These are phyloP conservation scores for Skeletonema potamos DNA, from an alignment of 108 stramenopile genomes.

Conservation along the genomic window DNA sequence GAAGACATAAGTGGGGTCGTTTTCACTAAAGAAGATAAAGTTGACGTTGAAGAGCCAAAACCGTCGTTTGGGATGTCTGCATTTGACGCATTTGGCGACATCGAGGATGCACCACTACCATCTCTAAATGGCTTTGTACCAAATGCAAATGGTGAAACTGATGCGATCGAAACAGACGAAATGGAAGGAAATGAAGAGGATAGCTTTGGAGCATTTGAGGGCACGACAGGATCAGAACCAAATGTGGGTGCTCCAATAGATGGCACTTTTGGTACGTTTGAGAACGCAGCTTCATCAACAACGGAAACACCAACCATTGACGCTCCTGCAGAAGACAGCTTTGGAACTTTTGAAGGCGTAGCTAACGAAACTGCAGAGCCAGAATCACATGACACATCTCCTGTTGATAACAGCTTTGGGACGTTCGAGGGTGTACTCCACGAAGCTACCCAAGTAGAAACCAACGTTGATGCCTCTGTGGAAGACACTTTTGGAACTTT, in stretches of 20 bases:
- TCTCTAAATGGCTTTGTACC: conserved; percentile 14
- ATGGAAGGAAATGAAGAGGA: conserved; percentile 11
- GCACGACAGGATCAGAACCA: conserved; percentile 23
- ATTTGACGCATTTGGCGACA: conserved; percentile 15
- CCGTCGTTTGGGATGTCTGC: conserved; percentile 2
- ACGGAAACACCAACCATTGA: conserved; percentile 10
- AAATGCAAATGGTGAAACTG: conserved; percentile 5
- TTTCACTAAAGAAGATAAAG: background rate
- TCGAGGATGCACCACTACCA: conserved; percentile 38
- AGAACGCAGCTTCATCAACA: conserved; percentile 41
- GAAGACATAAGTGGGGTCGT: background rate
- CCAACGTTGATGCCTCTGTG: background rate
- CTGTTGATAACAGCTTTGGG: conserved; percentile 14
- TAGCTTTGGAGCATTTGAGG: conserved; percentile 28
- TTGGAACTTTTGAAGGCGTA: conserved; percentile 38
- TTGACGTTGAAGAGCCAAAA: background rate
- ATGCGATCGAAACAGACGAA: conserved; percentile 4
- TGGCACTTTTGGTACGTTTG: conserved; percentile 27
- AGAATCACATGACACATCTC: background rate
- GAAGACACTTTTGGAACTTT: conserved; percentile 31
- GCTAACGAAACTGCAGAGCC: conserved; percentile 38
- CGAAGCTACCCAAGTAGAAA: background rate
- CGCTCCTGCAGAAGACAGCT: conserved; percentile 10
- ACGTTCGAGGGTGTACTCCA: conserved; percentile 11
- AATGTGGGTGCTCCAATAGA: conserved; percentile 2